Conservation (phyloP, 345 rosid species). For the Anacardium occidentale region DNA sequence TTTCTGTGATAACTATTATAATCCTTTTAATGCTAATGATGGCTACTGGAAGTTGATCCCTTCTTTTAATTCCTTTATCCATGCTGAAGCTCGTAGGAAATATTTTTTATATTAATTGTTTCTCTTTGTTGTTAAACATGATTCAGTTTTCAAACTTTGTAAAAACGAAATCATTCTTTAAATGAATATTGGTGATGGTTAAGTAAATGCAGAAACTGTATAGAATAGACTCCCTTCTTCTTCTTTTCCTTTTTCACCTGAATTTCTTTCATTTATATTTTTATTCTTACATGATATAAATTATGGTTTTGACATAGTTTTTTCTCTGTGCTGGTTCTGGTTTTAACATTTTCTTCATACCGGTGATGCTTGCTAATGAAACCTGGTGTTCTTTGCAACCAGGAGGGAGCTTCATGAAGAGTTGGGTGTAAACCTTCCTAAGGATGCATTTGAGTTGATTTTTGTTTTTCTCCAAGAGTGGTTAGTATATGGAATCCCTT, state of each 20-base stretch:
- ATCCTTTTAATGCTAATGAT: background rate
- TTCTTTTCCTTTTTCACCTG: background rate
- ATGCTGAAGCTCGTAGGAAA: background rate
- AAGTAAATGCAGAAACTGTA: background rate
- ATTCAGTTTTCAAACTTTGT: background rate
- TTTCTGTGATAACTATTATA: background rate
- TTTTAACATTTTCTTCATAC: slow-evolving; percentile 9
- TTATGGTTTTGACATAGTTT: background rate
- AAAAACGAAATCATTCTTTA: background rate
- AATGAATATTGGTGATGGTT: background rate
- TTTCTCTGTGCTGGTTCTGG: background rate
- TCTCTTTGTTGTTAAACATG: background rate
- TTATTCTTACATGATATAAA: background rate
- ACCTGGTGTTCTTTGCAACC: slow-evolving; percentile 17
- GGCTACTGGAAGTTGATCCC: too few species aligned
- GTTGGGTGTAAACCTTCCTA: slow-evolving; percentile 74
- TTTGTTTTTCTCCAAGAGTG: slow-evolving; percentile 73
- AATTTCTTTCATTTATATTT: background rate
- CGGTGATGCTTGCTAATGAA: slow-evolving; percentile 5
- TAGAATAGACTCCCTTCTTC: background rate
- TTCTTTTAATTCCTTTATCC: background rate
- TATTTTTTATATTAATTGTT: background rate
- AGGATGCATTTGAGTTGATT: slow-evolving; percentile 83
- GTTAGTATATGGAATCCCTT: slow-evolving; percentile 38
- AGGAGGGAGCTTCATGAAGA: slow-evolving; percentile 96